These are phyloP conservation scores for Ogataea ramenticola DNA, from an alignment of 805 yeast genomes.

Conservation along the genomic window DNA sequence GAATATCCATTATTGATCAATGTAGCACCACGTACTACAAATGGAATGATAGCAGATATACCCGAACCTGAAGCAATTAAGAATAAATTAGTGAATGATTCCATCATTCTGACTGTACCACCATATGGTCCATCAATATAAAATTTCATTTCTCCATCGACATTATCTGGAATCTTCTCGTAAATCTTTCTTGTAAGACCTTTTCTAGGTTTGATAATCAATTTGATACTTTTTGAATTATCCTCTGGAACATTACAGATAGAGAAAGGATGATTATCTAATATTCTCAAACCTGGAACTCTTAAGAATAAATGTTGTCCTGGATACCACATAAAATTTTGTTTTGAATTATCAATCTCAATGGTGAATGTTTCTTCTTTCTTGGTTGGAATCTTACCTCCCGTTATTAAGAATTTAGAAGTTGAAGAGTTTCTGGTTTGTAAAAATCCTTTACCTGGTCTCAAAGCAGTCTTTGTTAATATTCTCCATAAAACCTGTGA, in stretches of 20 bases:
- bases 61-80: conserved; percentile 46
- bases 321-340: conserved; percentile 39
- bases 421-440: conserved; percentile 20
- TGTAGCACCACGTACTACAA: conserved; percentile 19
- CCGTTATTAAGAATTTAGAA: conserved; percentile 19
- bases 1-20: conserved; percentile 12
- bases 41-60: conserved; percentile 42
- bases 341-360: conserved; percentile 18
- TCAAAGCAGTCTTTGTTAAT: conserved; percentile 36
- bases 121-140: conserved; percentile 55
- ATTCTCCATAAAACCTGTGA: conserved; percentile 41
- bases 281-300: conserved; percentile 33
- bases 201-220: conserved; percentile 36
- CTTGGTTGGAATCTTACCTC: conserved; percentile 24
- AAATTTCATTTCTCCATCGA: conserved; percentile 22
- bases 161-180: conserved; percentile 9
- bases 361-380: conserved; percentile 29
- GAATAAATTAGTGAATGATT: conserved; percentile 36
- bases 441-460: conserved; percentile 28
- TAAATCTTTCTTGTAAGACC: conserved; percentile 39
- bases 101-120: conserved; percentile 38
- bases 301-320: conserved; percentile 51
- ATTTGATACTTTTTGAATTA: conserved; percentile 26
- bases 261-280: conserved; percentile 54
- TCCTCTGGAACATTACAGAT: conserved; percentile 20